Evolutionary conservation across 768 basidiomycete genomes (phyloP).

Genomic region (Sporobolomyces phaffii): DNA sequence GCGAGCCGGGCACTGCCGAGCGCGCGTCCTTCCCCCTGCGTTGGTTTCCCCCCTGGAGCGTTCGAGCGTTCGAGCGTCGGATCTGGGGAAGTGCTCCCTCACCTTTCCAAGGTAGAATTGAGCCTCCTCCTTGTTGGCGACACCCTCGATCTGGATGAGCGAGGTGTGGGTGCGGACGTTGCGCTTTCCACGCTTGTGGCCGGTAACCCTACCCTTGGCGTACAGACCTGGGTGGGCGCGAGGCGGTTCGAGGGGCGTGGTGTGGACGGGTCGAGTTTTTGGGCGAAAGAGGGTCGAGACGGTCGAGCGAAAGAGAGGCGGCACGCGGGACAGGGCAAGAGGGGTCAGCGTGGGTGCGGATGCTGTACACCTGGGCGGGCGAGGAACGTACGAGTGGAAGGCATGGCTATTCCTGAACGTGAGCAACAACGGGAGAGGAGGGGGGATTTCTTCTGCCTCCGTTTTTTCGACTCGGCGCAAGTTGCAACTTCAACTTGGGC

Average conservation of each 20-base stretch:
- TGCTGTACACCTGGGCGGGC: no score
- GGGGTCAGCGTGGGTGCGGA: no score
- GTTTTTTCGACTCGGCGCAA: no score
- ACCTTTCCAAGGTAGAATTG: conserved; percentile 99
- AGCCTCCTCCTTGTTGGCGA: conserved; percentile 83
- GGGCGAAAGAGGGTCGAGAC: not conserved
- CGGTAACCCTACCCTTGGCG: conserved; percentile 72
- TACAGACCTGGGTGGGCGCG: conserved; percentile 37
- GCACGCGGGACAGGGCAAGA: no score
- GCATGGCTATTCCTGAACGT: conserved; percentile 13
- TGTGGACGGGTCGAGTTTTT: not conserved
- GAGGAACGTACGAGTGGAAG: conserved; percentile 22
- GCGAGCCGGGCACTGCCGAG: no score
- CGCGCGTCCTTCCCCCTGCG: no score
- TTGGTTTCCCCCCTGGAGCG: no score
- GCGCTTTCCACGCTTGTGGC: conserved; percentile 97
- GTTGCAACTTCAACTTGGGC: no score
- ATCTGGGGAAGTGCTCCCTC: conserved; percentile 37
- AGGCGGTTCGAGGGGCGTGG: not conserved
- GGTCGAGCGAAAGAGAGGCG: not conserved
- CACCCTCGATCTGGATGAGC: conserved; percentile 94
- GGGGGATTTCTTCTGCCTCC: not conserved
- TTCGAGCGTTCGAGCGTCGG: no score
- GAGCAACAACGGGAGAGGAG: not conserved
- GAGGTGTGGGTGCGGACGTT: conserved; percentile 94